Percentiles rank a stretch among this genome's conserved stretches.
phyloP scores from a whole-genome alignment of 78 protist genomes.

The Trichosphaerium sp. region DNA sequence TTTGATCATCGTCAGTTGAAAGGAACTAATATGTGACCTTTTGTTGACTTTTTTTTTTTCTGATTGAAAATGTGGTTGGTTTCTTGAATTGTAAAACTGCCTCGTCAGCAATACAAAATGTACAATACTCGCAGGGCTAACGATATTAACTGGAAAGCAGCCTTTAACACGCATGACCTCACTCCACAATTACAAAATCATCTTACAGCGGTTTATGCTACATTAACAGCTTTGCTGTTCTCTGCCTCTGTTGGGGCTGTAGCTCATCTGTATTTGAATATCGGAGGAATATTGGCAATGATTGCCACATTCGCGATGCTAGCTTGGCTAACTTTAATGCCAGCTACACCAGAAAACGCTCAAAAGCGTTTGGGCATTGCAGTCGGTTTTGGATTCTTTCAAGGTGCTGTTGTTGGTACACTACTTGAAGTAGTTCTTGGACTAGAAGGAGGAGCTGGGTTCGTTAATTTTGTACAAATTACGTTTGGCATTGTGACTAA shows the following conservation, averaged over 20 bases:
- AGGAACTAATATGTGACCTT: no score
- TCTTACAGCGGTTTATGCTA: not conserved
- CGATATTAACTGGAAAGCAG: no score
- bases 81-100: no score
- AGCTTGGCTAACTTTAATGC: not conserved
- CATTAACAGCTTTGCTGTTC: not conserved
- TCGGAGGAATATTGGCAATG: not conserved
- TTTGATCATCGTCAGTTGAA: no score
- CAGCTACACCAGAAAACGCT: not conserved
- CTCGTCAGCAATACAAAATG: no score
- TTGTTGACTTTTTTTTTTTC: no score
- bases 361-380: not conserved
- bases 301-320: not conserved
- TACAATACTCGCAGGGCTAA: no score
- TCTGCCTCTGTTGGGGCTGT: not conserved
- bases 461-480: constrained; percentile 3
- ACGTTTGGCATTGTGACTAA: not conserved
- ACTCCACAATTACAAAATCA: not conserved
- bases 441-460: no score
- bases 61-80: no score
- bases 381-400: constrained; percentile 29
- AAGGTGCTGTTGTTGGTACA: constrained; percentile 25
- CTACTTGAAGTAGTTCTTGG: no score
- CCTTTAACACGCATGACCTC: no score
- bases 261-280: not conserved